Conservation (phyloP, 371 early-diverging fungal species). For the Mortierella sp. region DNA sequence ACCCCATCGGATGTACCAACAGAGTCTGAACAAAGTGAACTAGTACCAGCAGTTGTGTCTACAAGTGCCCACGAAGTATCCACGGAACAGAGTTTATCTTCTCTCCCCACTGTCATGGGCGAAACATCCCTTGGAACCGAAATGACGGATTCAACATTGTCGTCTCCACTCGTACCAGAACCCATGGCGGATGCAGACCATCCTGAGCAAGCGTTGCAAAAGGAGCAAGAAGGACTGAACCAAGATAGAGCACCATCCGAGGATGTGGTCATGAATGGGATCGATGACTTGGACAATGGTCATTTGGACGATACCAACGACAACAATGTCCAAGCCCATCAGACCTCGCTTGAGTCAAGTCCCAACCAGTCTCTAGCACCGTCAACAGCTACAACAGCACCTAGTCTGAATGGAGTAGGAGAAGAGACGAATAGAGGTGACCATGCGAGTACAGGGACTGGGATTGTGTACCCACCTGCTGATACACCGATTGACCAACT, state of each 20-base stretch:
- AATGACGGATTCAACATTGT: background rate
- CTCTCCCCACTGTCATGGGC: too few species aligned
- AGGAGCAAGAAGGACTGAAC: too few species aligned
- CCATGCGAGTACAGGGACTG: background rate
- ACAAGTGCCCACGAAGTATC: too few species aligned
- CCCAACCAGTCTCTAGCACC: conserved; percentile 1
- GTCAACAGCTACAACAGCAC: background rate
- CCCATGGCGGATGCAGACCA: too few species aligned
- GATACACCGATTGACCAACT: conserved; percentile 40
- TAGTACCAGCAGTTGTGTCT: too few species aligned
- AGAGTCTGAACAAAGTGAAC: too few species aligned
- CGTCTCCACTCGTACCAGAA: background rate
- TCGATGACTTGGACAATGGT: too few species aligned
- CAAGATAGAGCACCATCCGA: too few species aligned
- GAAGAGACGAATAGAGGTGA: background rate
- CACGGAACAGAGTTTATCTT: too few species aligned
- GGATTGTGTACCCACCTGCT: conserved; percentile 44
- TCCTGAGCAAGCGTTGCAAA: too few species aligned
- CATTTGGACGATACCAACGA: background rate
- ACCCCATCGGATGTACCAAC: too few species aligned
- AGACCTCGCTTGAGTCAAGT: background rate
- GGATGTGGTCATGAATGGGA: too few species aligned
- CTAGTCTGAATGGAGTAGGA: background rate
- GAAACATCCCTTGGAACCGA: background rate
- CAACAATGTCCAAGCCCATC: conserved; percentile 4